Evolutionary conservation across 352 stramenopile species (phyloP).

Genomic region (Phytophthora constricta): DNA sequence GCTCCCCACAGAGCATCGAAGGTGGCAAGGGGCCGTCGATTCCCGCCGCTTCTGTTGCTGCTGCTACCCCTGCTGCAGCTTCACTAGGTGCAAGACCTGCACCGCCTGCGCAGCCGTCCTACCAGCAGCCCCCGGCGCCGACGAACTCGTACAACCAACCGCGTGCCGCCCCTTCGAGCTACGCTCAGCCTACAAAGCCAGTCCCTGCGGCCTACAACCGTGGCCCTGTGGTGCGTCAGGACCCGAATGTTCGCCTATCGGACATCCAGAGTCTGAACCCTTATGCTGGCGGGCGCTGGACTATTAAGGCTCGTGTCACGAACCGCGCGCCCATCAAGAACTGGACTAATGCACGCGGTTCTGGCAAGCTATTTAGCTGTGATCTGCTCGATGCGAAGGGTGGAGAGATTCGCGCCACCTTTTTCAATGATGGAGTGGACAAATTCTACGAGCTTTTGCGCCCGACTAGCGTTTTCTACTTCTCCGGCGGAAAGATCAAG

Average conservation of each 20-base stretch:
- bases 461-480: slow-evolving; percentile 93
- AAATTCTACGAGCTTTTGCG: slow-evolving; percentile 95
- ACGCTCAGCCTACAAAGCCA: slow-evolving; percentile 38
- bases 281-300: slow-evolving; percentile 94
- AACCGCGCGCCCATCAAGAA: slow-evolving; percentile 94
- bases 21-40: slow-evolving; percentile 51
- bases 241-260: slow-evolving; percentile 81
- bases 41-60: slow-evolving; percentile 26
- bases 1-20: slow-evolving; percentile 79
- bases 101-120: slow-evolving; percentile 30
- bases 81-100: slow-evolving; percentile 42
- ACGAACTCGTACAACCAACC: slow-evolving; percentile 40
- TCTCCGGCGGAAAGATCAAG: slow-evolving; percentile 95
- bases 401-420: slow-evolving; percentile 97
- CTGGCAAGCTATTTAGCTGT: slow-evolving; percentile 96
- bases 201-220: slow-evolving; percentile 61
- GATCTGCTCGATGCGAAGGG: slow-evolving; percentile 96
- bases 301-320: slow-evolving; percentile 96
- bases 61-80: slow-evolving; percentile 29
- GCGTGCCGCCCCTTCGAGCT: slow-evolving; percentile 30
- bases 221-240: slow-evolving; percentile 82
- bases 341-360: slow-evolving; percentile 96
- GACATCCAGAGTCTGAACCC: slow-evolving; percentile 94
- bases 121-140: slow-evolving; percentile 43
- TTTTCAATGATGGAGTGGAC: slow-evolving; percentile 99